Conservation (phyloP, 495 filamentous ascomycete species). For the Parachaetomium inaequale region DNA sequence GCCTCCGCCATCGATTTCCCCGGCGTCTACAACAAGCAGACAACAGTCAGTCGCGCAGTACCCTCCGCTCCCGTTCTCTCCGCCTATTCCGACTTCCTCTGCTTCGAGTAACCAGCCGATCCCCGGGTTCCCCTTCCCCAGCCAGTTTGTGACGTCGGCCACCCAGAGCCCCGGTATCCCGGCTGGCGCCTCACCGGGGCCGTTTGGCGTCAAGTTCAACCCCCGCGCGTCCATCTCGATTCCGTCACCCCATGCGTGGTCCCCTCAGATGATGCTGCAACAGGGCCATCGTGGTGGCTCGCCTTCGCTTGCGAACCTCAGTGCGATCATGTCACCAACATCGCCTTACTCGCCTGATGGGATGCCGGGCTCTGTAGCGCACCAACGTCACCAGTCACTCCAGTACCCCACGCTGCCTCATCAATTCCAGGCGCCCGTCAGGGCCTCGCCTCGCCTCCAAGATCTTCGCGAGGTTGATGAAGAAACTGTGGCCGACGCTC, state of each 20-base stretch:
- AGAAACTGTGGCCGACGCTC: conserved; percentile 45
- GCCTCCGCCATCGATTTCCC: conserved; percentile 50
- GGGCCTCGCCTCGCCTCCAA: conserved; percentile 54
- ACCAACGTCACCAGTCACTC: conserved; percentile 57
- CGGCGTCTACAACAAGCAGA: conserved; percentile 52
- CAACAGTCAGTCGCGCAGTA: conserved; percentile 59
- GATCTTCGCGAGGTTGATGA: conserved; percentile 55
- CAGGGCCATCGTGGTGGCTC: conserved; percentile 55
- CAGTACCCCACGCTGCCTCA: conserved; percentile 55
- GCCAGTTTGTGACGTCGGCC: conserved; percentile 52
- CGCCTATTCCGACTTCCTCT: conserved; percentile 63
- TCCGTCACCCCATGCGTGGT: conserved; percentile 50
- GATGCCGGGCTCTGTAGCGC: conserved; percentile 42
- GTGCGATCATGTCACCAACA: conserved; percentile 48
- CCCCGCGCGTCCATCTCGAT: conserved; percentile 54
- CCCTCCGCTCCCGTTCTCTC: conserved; percentile 66
- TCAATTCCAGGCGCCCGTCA: conserved; percentile 49
- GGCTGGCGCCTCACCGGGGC: conserved; percentile 51
- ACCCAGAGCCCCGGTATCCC: conserved; percentile 57
- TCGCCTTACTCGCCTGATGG: conserved; percentile 52
- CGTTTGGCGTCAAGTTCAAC: conserved; percentile 54
- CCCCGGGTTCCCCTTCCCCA: conserved; percentile 58
- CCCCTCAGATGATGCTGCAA: conserved; percentile 51
- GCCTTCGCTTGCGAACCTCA: conserved; percentile 50
- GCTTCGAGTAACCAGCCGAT: conserved; percentile 58